Evolutionary conservation across 2,329 filamentous ascomycete species (phyloP).

Genomic region (Aspergillus sp.): DNA sequence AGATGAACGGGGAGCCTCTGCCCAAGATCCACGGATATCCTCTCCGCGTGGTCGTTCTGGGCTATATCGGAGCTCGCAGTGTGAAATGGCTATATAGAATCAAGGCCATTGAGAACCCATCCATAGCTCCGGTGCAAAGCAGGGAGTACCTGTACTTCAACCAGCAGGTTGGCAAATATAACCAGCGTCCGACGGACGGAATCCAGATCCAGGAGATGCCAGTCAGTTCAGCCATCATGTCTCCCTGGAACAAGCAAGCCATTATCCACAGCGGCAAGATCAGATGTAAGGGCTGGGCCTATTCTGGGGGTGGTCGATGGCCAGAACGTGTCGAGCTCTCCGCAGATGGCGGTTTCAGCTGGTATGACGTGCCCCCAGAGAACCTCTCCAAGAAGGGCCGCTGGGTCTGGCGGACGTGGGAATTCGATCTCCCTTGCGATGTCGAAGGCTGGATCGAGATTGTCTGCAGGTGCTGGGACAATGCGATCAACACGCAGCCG

Average conservation of each 20-base stretch:
- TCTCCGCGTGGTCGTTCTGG: constrained; percentile 61
- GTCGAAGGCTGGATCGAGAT: neutral
- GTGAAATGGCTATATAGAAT: constrained; percentile 65
- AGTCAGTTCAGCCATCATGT: neutral
- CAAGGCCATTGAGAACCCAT: constrained; percentile 59
- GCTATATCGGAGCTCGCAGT: constrained; percentile 66
- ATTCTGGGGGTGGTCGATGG: neutral
- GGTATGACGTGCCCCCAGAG: neutral
- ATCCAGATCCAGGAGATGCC: neutral
- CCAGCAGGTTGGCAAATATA: neutral
- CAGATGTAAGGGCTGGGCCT: neutral
- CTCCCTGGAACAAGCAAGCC: neutral
- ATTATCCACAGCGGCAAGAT: neutral
- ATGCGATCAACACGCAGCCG: neutral
- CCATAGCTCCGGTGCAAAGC: constrained; percentile 61
- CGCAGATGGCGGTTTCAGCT: neutral
- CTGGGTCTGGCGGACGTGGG: neutral
- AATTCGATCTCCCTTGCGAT: neutral
- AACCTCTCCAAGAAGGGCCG: neutral
- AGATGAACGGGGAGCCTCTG: constrained; percentile 67
- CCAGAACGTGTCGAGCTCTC: neutral
- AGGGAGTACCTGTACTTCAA: neutral
- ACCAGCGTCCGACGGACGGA: neutral
- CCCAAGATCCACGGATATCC: constrained; percentile 67
- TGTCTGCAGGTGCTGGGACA: neutral